Base-by-base conservation (phyloP, 2,329 filamentous ascomycete species). In the Penicillium crustosum region DNA sequence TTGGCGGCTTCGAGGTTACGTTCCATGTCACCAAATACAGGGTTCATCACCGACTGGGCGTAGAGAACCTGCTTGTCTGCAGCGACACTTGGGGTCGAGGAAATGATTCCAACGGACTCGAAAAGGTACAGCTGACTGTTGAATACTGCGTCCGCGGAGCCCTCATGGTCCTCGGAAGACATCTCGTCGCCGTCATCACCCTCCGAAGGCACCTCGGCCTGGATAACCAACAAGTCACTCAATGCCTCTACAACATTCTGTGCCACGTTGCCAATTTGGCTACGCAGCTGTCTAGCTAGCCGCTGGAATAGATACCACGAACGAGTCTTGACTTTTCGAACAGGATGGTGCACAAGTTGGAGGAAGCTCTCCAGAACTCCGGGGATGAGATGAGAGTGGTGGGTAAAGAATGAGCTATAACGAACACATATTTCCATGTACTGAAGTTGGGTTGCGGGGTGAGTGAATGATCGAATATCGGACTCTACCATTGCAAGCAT, bases 401-500 rank as follows among this genome's bases (percentile, higher is more conserved):
- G 86, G 70, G 97, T 93, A 72, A 99, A 97, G 74, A 97, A 96
- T 29, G 87, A 85, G 72, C 89, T 90, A 76, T 99, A 99, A 50
- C 94, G 88, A 55, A 96, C 93, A 73, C 93, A 96, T 36, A 96
- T 96, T 74, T 99, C 94, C 93, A 99, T 97, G 71, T 96, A 99
- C 76, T 97, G 92, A 23, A 99, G 82, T 62, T 97, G 86, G 51
- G 97, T 93, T 17, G 93, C 91, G 1, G 94, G 93, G 72, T 97
- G 94, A 17, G 88, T 86, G 74, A 93, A 95, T 43, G 83, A 89
- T 58, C 91, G 88, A 65, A 97, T 89, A 65, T 90, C 91, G 64
- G 91, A 96, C 73, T 94, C 89, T 54, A 97, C 89, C 90, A 99
- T 93, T 78, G 91, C 93, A 67, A 86, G 83, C 90, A 99, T 96